Base-by-base conservation (phyloP, 768 basidiomycete species). In the Amanita exitialis region DNA sequence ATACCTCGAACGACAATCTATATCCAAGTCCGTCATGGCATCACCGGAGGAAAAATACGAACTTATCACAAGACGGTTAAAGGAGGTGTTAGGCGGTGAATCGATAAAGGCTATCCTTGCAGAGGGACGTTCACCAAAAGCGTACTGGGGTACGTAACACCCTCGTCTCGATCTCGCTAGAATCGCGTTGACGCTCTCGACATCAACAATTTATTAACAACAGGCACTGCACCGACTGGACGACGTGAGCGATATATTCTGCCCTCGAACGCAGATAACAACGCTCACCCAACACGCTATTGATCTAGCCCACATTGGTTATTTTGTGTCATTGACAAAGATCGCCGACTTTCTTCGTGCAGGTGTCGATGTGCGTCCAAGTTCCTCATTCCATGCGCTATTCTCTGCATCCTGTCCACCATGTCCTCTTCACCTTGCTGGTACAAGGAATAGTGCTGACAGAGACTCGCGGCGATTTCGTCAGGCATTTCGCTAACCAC, bases 311-410 rank as follows among this genome's bases (percentile, higher is more conserved):
- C 96, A 98, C 61, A 86, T 98, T 52, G 96, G 90, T 5, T 99
- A 99, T 75, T 95, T 96, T 64, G 95, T 95, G 0, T 83, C 96
- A 2, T 69, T 98, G 54, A 83, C 81, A 20, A 99, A 99, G 74
- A 90, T 99, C 52, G 91, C 93, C 7, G 95, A 98, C 70, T 98
- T 99, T 67, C 69, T 98, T 39, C 77, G 80, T 37, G 95, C 94
- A 1, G 94, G 83, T n/a, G 92, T 93, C 2, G 84, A 90, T 66
- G 87, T 87, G 59, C 51, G 50, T 57, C 34, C 53, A 38, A 53
- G 49, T n/a, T 44, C 16, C 47, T 16, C 8, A 30, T 16, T 30
- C 18, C 48, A 0, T 50, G 34, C 34, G 47, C 21, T 6, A 53
- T 56, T 36, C 49, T 21, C 48, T 39, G 63, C 28, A 18, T 15